Conservation (phyloP, 306 rosid genomes). For the Macrotyloma uniflorum region DNA sequence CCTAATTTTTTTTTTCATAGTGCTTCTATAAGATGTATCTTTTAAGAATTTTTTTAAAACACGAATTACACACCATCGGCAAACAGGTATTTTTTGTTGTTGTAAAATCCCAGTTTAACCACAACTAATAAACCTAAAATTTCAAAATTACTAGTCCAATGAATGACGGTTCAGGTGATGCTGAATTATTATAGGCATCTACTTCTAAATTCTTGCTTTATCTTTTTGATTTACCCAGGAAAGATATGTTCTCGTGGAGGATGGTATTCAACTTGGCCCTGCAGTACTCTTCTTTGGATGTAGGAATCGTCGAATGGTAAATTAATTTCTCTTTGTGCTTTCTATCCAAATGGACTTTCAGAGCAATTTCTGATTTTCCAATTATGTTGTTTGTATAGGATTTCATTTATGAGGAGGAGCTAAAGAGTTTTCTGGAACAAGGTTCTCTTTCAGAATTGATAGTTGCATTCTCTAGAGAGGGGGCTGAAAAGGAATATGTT, state of each 20-base stretch:
- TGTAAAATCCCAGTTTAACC: neutral
- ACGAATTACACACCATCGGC: neutral
- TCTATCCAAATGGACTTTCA: slow-evolving; percentile 3
- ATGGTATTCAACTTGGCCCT: slow-evolving; percentile 77
- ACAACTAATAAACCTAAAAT: neutral
- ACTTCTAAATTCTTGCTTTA: slow-evolving; percentile 22
- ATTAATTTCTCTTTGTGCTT: slow-evolving; percentile 19
- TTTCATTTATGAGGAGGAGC: slow-evolving; percentile 90
- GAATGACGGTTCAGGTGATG: neutral
- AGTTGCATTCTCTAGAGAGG: slow-evolving; percentile 91
- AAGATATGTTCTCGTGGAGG: slow-evolving; percentile 75
- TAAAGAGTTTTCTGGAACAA: slow-evolving; percentile 68
- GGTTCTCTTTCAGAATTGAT: slow-evolving; percentile 73
- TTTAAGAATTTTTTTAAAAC: neutral
- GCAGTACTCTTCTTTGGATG: slow-evolving; percentile 93
- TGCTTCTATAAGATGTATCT: neutral
- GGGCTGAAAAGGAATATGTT: slow-evolving; percentile 82
- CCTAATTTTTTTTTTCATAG: neutral
- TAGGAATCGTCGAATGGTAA: slow-evolving; percentile 89
- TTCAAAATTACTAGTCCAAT: slow-evolving; percentile 23
- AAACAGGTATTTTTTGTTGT: neutral
- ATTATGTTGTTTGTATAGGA: slow-evolving; percentile 61
- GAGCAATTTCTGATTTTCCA: slow-evolving; percentile 34
- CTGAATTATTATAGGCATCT: slow-evolving; percentile 6
- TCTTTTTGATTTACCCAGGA: slow-evolving; percentile 66